Evolutionary conservation across 2,329 filamentous ascomycete genomes (phyloP).

Genomic region (Cladorrhinum sp.): DNA sequence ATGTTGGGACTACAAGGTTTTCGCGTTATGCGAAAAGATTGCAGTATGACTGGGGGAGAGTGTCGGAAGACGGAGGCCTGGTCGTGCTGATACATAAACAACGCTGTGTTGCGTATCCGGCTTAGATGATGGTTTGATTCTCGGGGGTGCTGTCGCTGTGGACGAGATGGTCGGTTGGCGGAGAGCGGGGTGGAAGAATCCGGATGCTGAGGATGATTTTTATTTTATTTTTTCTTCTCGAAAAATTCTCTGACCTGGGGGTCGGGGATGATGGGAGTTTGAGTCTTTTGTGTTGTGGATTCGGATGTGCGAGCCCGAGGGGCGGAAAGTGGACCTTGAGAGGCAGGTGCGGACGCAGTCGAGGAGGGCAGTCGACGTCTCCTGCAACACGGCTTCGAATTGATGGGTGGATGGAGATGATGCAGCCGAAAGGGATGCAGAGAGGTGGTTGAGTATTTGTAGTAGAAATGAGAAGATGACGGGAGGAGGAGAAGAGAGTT

Average conservation of each 20-base stretch:
- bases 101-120: conserved; percentile 41
- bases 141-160: conserved; percentile 12
- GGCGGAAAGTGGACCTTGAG: conserved; percentile 8
- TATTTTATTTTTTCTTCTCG: conserved; percentile 16
- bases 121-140: conserved; percentile 22
- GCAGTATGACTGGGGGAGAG: conserved; percentile 91
- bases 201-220: conserved; percentile 3
- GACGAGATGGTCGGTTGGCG: conserved; percentile 15
- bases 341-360: not conserved
- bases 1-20: conserved; percentile 89
- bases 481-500: not conserved
- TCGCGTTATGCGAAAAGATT: conserved; percentile 92
- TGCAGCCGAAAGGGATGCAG: conserved; percentile 11
- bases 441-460: not conserved
- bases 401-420: conserved; percentile 5
- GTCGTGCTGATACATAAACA: conserved; percentile 99
- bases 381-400: conserved; percentile 1
- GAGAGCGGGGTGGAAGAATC: conserved; percentile 11
- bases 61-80: conserved; percentile 86
- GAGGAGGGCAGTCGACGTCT: not conserved
- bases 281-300: conserved; percentile 9
- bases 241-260: conserved; percentile 8
- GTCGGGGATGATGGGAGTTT: conserved; percentile 17
- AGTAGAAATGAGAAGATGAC: conserved; percentile 1
- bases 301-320: conserved; percentile 8